These are phyloP conservation scores for Cryptomeria japonica DNA, from an alignment of 75 land plant species.

Conservation along the genomic window DNA sequence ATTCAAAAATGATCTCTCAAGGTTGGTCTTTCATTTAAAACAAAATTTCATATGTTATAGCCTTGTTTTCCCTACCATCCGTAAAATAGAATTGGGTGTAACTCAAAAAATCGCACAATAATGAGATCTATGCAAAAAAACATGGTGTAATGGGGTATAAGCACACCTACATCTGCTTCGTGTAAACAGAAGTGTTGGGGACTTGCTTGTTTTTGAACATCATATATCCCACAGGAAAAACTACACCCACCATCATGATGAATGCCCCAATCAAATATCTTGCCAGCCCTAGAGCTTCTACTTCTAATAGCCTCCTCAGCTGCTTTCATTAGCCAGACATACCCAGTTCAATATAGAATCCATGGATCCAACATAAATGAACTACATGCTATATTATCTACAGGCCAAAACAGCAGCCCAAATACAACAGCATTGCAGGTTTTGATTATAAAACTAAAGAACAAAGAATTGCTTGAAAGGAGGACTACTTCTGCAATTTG, in stretches of 20 bases:
- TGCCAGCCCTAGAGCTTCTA: constrained; percentile 66
- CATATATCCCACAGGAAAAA: constrained; percentile 87
- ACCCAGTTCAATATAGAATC: neutral
- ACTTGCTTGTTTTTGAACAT: constrained; percentile 84
- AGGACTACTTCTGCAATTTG: neutral
- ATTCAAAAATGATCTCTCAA: neutral
- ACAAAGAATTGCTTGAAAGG: neutral
- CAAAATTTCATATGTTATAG: neutral
- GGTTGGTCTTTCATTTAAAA: neutral
- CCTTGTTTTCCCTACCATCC: neutral
- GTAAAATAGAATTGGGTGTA: neutral
- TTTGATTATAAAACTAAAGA: neutral
- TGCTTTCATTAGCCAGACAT: constrained; percentile 8
- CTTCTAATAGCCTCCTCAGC: constrained; percentile 52
- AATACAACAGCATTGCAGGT: neutral
- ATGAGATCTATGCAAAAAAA: neutral
- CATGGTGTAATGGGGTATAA: neutral
- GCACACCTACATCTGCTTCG: constrained; percentile 97
- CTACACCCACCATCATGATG: constrained; percentile 89
- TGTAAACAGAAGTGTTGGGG: constrained; percentile 62
- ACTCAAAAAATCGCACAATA: neutral
- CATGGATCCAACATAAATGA: neutral
- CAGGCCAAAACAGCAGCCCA: neutral
- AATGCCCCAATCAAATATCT: constrained; percentile 78
- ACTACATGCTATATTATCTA: neutral